Conservation (phyloP, 2,329 filamentous ascomycete genomes). For the Venturiaceae sp. region DNA sequence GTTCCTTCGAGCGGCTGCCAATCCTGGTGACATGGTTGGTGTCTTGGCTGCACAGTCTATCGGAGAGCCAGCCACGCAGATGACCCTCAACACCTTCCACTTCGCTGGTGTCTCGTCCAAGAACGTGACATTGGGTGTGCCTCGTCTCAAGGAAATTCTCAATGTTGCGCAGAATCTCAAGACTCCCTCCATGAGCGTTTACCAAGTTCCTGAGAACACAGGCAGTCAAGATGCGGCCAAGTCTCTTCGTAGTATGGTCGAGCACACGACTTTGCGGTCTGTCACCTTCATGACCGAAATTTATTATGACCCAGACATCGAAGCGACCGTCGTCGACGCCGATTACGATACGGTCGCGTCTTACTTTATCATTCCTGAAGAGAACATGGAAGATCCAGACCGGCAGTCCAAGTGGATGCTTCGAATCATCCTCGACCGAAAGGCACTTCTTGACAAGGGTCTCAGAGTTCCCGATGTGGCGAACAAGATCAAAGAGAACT, state of each 20-base stretch:
- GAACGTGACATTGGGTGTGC: conserved; percentile 98
- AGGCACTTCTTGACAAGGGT: conserved; percentile 91
- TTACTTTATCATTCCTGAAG: conserved; percentile 89
- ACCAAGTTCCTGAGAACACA: conserved; percentile 53
- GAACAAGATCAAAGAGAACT: conserved; percentile 78
- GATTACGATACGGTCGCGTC: conserved; percentile 94
- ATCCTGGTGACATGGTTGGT: conserved; percentile 96
- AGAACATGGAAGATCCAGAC: conserved; percentile 53
- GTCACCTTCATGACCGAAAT: conserved; percentile 91
- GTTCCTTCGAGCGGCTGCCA: conserved; percentile 77
- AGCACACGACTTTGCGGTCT: conserved; percentile 87
- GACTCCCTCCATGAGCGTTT: conserved; percentile 94
- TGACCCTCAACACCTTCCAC: conserved; percentile 99
- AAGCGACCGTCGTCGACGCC: conserved; percentile 73
- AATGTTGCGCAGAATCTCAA: conserved; percentile 98
- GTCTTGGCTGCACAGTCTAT: conserved; percentile 97
- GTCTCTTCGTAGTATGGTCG: conserved; percentile 75
- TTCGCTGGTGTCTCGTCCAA: conserved; percentile 99
- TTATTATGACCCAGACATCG: conserved; percentile 91
- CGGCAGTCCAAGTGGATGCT: conserved; percentile 89
- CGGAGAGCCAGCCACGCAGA: conserved; percentile 96
- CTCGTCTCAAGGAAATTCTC: conserved; percentile 97
- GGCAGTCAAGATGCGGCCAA: conserved; percentile 73
- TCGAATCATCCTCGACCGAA: conserved; percentile 83
- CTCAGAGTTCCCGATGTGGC: conserved; percentile 89